A percentile compares a stretch with the other conserved stretches of the same genome.
These are phyloP conservation scores for Tylopilus sp. DNA, from an alignment of 1,284 basidiomycete species.

Conservation along the genomic window DNA sequence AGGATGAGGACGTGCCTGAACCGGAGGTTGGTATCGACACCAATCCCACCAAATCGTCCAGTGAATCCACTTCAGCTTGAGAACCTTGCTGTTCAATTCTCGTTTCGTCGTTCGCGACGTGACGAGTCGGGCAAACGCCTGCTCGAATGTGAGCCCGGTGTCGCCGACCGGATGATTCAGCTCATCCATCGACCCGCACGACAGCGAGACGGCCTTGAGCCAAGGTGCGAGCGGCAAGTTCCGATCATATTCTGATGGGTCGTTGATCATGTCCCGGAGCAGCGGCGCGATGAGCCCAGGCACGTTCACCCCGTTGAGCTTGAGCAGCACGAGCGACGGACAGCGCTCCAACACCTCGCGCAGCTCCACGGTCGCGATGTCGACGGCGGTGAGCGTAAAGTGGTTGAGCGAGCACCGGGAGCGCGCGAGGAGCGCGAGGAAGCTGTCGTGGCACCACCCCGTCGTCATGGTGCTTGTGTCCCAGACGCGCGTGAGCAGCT, in stretches of 20 bases:
- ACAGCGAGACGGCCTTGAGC: slow-evolving; percentile 30
- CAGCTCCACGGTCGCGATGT: slow-evolving; percentile 21
- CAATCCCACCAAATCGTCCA: slow-evolving; percentile 33
- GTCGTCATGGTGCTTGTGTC: slow-evolving; percentile 29
- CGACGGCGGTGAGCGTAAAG: slow-evolving; percentile 29
- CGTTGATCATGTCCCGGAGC: slow-evolving; percentile 23
- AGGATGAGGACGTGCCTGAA: slow-evolving; percentile 22
- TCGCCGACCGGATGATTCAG: slow-evolving; percentile 22
- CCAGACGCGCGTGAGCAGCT: slow-evolving; percentile 32
- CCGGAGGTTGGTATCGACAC: slow-evolving; percentile 20
- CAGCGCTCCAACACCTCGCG: slow-evolving; percentile 28
- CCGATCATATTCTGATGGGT: slow-evolving; percentile 14
- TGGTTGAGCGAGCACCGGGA: slow-evolving; percentile 30
- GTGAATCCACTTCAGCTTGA: slow-evolving; percentile 29
- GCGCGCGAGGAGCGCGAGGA: slow-evolving; percentile 22
- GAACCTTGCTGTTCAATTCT: slow-evolving; percentile 24
- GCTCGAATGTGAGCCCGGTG: slow-evolving; percentile 28
- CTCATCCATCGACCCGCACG: slow-evolving; percentile 27
- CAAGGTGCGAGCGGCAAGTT: slow-evolving; percentile 25
- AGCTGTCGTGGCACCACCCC: slow-evolving; percentile 29
- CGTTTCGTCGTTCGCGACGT: slow-evolving; percentile 26
- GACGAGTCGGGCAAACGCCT: slow-evolving; percentile 25
- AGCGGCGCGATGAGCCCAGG: slow-evolving; percentile 23
- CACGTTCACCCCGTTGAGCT: slow-evolving; percentile 28
- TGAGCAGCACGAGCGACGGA: slow-evolving; percentile 29